Percentiles rank a stretch among this genome's conserved stretches.
These are phyloP conservation scores for Garcia nutans DNA, from an alignment of 345 rosid genomes.

Conservation along the genomic window DNA sequence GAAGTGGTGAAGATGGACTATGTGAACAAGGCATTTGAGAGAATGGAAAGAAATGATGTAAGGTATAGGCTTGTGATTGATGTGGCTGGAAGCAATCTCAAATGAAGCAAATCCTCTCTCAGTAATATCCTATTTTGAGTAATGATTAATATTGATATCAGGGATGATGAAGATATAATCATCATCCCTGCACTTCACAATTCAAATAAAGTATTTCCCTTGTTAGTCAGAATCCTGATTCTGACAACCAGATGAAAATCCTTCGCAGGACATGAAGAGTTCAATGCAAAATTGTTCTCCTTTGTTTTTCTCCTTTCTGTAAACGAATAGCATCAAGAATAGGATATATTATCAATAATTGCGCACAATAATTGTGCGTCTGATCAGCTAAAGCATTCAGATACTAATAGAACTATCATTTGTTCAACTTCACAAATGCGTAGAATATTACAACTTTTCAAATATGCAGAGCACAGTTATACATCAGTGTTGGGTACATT, in stretches of 20 bases:
- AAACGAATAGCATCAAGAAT: background rate
- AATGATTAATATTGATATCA: too few species aligned
- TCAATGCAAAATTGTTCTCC: too few species aligned
- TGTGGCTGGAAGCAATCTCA: conserved; percentile 50
- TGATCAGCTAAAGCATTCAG: background rate
- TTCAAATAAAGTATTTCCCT: background rate
- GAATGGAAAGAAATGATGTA: conserved; percentile 64
- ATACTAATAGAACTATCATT: background rate
- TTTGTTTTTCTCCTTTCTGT: background rate
- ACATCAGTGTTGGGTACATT: background rate
- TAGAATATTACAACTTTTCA: background rate
- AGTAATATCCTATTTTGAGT: too few species aligned
- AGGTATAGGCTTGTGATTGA: conserved; percentile 62
- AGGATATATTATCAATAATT: too few species aligned
- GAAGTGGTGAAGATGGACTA: conserved; percentile 59
- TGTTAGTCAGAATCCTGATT: background rate
- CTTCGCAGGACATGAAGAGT: too few species aligned
- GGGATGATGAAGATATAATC: too few species aligned
- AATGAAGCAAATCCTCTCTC: conserved; percentile 2
- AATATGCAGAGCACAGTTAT: background rate
- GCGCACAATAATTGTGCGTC: background rate
- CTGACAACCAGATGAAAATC: too few species aligned
- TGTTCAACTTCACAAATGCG: background rate
- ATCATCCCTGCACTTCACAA: background rate
- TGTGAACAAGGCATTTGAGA: conserved; percentile 51